phyloP scores from a whole-genome alignment of 257 asterid genomes.

The Solanum pennellii region DNA sequence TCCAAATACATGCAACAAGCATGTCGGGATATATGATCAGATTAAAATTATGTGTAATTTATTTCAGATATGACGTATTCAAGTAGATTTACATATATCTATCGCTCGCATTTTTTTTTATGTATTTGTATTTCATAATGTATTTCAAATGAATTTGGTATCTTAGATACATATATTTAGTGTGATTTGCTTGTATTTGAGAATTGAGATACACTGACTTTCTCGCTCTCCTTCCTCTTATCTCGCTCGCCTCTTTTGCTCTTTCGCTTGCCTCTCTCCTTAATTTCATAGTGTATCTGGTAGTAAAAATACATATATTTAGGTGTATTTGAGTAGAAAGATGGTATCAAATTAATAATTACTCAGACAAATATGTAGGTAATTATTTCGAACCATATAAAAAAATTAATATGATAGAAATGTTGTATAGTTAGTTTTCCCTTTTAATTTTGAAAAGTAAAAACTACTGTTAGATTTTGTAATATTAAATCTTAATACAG shows the following conservation, averaged over 20 bases:
- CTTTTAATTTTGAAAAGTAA: not conserved
- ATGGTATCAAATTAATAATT: too few relatives aligned
- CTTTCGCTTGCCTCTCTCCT: not conserved
- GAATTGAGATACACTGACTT: not conserved
- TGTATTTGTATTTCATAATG: too few relatives aligned
- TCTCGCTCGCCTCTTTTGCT: too few relatives aligned
- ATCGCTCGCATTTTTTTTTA: accelerated
- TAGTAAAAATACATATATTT: too few relatives aligned
- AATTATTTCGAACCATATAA: not conserved
- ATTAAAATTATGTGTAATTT: too few relatives aligned
- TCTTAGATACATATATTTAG: accelerated
- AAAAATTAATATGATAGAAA: not conserved
- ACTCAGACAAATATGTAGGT: not conserved
- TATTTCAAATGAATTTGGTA: too few relatives aligned
- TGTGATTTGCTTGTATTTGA: too few relatives aligned
- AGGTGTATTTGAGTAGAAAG: too few relatives aligned
- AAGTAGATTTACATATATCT: too few relatives aligned
- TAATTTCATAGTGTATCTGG: too few relatives aligned
- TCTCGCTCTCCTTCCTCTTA: not conserved
- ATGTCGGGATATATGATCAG: too few relatives aligned
- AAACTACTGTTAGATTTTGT: not conserved
- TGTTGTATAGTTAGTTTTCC: not conserved
- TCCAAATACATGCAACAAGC: not conserved
- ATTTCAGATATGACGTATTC: accelerated
- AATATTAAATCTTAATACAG: not conserved